A percentile compares a stretch with the other conserved stretches of the same genome.
phyloP scores from a whole-genome alignment of 139 green algal genomes.

The Tetratostichococcus sp. region DNA sequence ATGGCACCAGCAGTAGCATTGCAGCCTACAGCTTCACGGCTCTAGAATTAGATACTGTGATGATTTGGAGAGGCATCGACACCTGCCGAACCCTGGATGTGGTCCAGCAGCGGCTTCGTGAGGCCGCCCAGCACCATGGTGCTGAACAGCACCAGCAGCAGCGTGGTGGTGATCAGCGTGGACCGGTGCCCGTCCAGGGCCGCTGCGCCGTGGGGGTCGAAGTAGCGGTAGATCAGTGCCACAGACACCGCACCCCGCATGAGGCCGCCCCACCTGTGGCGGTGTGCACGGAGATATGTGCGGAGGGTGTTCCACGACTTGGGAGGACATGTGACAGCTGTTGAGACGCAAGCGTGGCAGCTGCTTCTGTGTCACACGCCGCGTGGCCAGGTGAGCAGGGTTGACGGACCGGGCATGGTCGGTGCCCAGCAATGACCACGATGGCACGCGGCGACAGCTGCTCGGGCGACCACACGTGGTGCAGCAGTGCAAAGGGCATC shows the following conservation, averaged over 20 bases:
- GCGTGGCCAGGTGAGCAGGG: too few species aligned
- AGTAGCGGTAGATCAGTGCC: constrained; percentile 74
- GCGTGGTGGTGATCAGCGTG: constrained; percentile 70
- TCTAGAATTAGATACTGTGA: too few species aligned
- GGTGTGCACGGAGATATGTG: too few species aligned
- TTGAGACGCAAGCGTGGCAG: too few species aligned
- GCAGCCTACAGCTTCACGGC: too few species aligned
- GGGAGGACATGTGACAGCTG: too few species aligned
- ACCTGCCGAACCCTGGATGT: constrained; percentile 28
- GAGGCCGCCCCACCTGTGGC: constrained; percentile 59
- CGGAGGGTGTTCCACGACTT: too few species aligned
- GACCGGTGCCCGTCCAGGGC: constrained; percentile 36
- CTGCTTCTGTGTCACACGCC: too few species aligned
- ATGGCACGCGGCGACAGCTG: constrained; percentile 48
- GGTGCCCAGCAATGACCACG: too few species aligned
- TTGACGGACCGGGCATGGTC: too few species aligned
- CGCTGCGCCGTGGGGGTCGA: constrained; percentile 37
- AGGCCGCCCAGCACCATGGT: constrained; percentile 51
- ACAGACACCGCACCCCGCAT: constrained; percentile 75
- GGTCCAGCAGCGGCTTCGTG: constrained; percentile 66
- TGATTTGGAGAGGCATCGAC: too few species aligned
- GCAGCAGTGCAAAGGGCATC: constrained; percentile 39
- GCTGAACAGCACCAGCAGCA: constrained; percentile 63
- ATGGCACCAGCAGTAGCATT: too few species aligned
- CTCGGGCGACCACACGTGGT: constrained; percentile 36